A percentile compares a stretch with the other conserved stretches of the same genome.
Conservation (phyloP, 768 basidiomycete species). For the Ramaria sp. region DNA sequence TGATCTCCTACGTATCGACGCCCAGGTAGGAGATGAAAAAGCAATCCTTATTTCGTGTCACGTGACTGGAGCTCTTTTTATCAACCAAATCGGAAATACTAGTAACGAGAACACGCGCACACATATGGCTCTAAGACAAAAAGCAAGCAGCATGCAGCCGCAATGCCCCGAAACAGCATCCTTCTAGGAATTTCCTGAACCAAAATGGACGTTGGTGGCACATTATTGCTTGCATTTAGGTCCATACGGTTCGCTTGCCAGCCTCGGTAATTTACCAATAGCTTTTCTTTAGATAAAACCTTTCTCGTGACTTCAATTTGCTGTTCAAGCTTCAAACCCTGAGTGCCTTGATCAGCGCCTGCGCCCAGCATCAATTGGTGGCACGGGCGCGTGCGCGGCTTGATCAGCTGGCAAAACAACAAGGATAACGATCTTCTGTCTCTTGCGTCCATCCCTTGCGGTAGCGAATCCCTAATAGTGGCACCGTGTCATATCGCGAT, state of each 20-base stretch:
- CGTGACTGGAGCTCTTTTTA: conserved; percentile 1
- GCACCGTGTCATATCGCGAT: background rate
- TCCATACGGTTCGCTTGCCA: no score
- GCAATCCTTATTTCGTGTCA: background rate
- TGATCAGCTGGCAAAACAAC: background rate
- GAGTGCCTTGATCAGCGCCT: background rate
- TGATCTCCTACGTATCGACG: no score
- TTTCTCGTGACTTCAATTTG: no score
- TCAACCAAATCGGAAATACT: background rate
- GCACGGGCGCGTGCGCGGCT: background rate
- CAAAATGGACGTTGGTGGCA: no score
- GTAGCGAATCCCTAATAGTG: background rate
- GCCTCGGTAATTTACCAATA: no score
- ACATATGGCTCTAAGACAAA: background rate
- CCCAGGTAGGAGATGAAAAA: no score
- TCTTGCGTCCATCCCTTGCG: no score
- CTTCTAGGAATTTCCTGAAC: background rate
- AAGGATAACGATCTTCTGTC: background rate
- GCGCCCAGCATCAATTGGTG: background rate
- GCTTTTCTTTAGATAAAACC: no score
- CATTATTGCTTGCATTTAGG: no score
- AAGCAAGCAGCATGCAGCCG: background rate
- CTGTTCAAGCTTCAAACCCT: no score
- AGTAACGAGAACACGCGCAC: background rate
- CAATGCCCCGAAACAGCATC: background rate